A percentile compares a stretch with the other conserved stretches of the same genome.
phyloP scores from a whole-genome alignment of 495 filamentous ascomycete species.

The Achaetomiella virescens region DNA sequence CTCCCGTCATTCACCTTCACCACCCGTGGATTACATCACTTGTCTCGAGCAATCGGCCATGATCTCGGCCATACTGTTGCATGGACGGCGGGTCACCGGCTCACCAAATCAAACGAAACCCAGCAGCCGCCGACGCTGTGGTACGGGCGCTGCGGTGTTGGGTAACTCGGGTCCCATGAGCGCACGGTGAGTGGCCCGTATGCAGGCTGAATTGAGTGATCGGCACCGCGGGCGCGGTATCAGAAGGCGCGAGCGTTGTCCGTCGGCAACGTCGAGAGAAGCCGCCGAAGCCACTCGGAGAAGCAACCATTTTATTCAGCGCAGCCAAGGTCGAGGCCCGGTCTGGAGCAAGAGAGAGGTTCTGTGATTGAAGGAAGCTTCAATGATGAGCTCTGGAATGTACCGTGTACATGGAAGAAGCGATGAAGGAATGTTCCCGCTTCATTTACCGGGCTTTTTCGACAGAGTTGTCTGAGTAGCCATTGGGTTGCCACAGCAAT shows the following conservation, averaged over 20 bases:
- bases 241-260: not conserved
- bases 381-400: no score
- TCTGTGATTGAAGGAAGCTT: no score
- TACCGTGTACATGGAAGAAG: no score
- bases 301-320: no score
- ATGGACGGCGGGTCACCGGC: not conserved
- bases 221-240: not conserved
- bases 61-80: conserved; percentile 5
- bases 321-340: no score
- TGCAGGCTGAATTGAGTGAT: not conserved
- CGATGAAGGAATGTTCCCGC: no score
- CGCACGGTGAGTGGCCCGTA: not conserved
- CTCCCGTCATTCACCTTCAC: not conserved
- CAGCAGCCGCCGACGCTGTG: not conserved
- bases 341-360: no score
- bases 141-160: not conserved
- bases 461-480: no score
- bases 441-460: no score
- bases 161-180: not conserved
- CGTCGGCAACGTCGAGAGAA: not conserved
- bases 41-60: conserved; percentile 6
- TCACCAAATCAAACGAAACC: not conserved
- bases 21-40: not conserved
- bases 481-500: no score
- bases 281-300: no score